phyloP scores from a whole-genome alignment of 495 filamentous ascomycete genomes.

The Penicillium egyptiacum region DNA sequence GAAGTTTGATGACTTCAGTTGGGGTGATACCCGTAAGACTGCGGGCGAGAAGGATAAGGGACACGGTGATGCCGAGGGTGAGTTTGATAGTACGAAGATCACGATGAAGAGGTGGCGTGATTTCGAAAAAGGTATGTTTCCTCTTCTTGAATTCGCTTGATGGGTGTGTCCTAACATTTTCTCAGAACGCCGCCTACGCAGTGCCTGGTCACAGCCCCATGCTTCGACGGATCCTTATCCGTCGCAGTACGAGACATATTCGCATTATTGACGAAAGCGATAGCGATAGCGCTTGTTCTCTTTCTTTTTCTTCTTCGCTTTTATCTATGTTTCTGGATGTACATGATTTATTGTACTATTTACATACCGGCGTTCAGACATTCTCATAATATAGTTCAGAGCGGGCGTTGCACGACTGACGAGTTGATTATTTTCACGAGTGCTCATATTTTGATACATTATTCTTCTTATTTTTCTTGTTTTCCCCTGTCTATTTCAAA shows the following conservation, averaged over 20 bases:
- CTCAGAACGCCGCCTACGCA: conserved; percentile 29
- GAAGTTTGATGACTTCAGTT: conserved; percentile 99
- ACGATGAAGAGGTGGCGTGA: conserved; percentile 98
- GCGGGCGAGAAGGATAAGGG: conserved; percentile 85
- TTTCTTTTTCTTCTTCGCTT: conserved; percentile 4
- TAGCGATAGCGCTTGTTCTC: conserved; percentile 7
- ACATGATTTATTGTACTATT: conserved; percentile 26
- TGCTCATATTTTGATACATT: conserved; percentile 4
- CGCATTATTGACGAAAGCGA: conserved; percentile 31
- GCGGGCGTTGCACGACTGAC: conserved; percentile 15
- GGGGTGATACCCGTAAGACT: conserved; percentile 97
- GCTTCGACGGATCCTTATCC: conserved; percentile 20
- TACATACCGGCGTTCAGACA: conserved; percentile 23
- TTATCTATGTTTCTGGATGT: not conserved
- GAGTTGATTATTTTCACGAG: conserved; percentile 13
- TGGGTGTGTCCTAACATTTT: conserved; percentile 6
- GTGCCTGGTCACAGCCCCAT: conserved; percentile 23
- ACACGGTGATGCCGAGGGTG: conserved; percentile 84
- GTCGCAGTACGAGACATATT: conserved; percentile 33
- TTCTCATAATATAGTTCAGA: conserved; percentile 12
- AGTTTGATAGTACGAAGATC: conserved; percentile 97
- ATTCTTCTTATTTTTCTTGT: not conserved
- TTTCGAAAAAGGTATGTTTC: conserved; percentile 74
- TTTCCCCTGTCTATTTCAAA: not conserved
- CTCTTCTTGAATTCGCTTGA: not conserved